Evolutionary conservation across 139 green algal species (phyloP).

Genomic region (Mesotaenium endlicherianum): DNA sequence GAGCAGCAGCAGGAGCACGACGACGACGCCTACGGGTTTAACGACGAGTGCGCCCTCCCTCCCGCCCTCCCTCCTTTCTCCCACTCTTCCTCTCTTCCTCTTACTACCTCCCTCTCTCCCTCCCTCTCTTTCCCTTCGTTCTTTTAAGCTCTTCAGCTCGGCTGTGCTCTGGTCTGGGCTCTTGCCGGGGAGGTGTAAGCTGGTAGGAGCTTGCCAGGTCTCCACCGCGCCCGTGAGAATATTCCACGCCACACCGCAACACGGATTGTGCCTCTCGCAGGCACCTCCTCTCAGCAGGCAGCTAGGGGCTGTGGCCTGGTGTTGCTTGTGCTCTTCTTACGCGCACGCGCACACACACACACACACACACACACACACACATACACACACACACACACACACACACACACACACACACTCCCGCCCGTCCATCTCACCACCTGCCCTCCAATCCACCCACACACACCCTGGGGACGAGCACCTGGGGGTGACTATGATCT

Average conservation of each 20-base stretch:
- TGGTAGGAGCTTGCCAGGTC: neutral
- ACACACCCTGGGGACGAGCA: no score
- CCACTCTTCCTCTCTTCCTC: neutral
- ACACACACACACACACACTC: no score
- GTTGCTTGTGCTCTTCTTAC: no score
- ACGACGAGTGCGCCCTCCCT: neutral
- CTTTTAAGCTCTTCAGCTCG: neutral
- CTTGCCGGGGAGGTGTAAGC: neutral
- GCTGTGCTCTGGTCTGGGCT: neutral
- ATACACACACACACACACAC: no score
- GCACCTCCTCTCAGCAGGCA: neutral
- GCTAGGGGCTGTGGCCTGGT: neutral
- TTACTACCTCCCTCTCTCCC: neutral
- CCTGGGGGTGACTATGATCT: no score
- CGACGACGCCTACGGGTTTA: neutral
- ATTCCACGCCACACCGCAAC: neutral
- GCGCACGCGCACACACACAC: no score
- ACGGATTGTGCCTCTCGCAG: neutral
- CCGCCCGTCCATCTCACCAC: no score
- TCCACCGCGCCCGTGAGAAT: neutral
- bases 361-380: no score
- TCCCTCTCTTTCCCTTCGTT: neutral
- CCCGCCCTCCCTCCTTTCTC: neutral
- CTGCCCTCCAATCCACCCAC: no score
- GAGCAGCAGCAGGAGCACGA: conserved; percentile 49